A percentile compares a stretch with the other conserved stretches of the same genome.
phyloP scores from a whole-genome alignment of 192 early-diverging fungal genomes.

The Linnemannia schmuckeri region DNA sequence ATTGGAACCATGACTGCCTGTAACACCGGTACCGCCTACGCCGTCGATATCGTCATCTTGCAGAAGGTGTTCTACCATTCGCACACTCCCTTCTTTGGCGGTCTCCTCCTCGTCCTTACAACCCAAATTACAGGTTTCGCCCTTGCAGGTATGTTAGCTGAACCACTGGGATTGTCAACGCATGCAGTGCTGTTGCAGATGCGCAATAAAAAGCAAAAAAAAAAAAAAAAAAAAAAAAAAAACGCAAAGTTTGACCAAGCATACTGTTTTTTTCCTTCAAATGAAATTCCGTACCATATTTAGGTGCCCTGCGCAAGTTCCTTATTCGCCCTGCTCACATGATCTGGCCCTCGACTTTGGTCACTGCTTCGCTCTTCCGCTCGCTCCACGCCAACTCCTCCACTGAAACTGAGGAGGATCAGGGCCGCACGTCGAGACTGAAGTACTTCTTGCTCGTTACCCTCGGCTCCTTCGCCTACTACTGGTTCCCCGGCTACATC shows the following conservation, averaged over 20 bases:
- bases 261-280: background rate
- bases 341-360: conserved; percentile 73
- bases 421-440: conserved; percentile 55
- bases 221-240: background rate
- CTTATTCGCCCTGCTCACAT: conserved; percentile 75
- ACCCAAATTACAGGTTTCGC: conserved; percentile 74
- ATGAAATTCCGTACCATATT: background rate
- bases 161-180: background rate
- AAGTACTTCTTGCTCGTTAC: conserved; percentile 58
- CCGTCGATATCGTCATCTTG: conserved; percentile 59
- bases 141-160: conserved; percentile 58
- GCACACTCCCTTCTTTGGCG: conserved; percentile 51
- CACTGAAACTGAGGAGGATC: conserved; percentile 16
- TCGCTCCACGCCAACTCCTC: conserved; percentile 69
- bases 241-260: background rate
- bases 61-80: conserved; percentile 58
- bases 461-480: conserved; percentile 57
- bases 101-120: conserved; percentile 60
- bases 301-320: conserved; percentile 57
- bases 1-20: conserved; percentile 55
- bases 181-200: background rate
- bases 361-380: conserved; percentile 78
- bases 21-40: conserved; percentile 56
- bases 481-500: conserved; percentile 61
- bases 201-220: background rate